These are phyloP conservation scores for Xylaria sp. DNA, from an alignment of 495 filamentous ascomycete genomes.

Conservation along the genomic window DNA sequence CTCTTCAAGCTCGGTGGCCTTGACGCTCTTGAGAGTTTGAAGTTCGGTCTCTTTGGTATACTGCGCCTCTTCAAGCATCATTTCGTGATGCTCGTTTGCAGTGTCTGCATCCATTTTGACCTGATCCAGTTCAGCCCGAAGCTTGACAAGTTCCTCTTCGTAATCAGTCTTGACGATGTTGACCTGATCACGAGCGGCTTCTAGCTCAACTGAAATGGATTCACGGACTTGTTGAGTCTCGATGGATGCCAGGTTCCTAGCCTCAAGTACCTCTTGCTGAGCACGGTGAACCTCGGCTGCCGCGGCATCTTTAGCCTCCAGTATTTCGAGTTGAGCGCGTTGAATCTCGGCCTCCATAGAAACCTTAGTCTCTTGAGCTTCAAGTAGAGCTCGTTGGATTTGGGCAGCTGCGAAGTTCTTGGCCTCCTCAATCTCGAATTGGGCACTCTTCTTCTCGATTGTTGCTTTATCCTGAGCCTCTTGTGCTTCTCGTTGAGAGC, in stretches of 20 bases:
- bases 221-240: slow-evolving; percentile 81
- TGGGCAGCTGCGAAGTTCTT: slow-evolving; percentile 81
- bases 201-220: slow-evolving; percentile 80
- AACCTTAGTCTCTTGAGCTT: slow-evolving; percentile 81
- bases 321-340: slow-evolving; percentile 57
- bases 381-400: slow-evolving; percentile 77
- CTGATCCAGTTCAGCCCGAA: slow-evolving; percentile 74
- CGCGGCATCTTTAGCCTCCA: slow-evolving; percentile 24
- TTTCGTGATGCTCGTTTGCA: slow-evolving; percentile 72
- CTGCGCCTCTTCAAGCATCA: slow-evolving; percentile 77
- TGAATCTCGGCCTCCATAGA: slow-evolving; percentile 81
- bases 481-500: slow-evolving; percentile 82
- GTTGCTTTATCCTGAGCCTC: slow-evolving; percentile 79
- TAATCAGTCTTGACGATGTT: slow-evolving; percentile 79
- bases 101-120: slow-evolving; percentile 76
- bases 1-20: slow-evolving; percentile 66
- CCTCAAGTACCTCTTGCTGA: slow-evolving; percentile 82
- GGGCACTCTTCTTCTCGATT: slow-evolving; percentile 68
- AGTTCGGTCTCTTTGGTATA: slow-evolving; percentile 68
- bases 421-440: slow-evolving; percentile 82
- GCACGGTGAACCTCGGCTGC: slow-evolving; percentile 49
- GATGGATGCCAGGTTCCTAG: slow-evolving; percentile 73
- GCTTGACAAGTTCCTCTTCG: slow-evolving; percentile 71
- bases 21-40: slow-evolving; percentile 66
- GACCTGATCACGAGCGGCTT: slow-evolving; percentile 80